Evolutionary conservation across 1,139 yeast genomes (phyloP).

Genomic region (Protomyces gravidus): DNA sequence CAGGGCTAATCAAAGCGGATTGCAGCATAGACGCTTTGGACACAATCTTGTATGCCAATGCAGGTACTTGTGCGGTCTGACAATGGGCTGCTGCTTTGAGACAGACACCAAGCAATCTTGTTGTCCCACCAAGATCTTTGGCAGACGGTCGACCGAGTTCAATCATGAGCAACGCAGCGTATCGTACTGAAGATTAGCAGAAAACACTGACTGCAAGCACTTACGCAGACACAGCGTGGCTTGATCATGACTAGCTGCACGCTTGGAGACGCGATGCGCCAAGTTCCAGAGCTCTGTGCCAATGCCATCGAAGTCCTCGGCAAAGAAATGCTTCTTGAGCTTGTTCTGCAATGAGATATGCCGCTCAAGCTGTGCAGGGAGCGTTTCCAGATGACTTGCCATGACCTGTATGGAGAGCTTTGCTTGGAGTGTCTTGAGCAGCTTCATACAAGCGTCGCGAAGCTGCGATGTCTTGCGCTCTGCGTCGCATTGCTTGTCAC

Average conservation of each 20-base stretch:
- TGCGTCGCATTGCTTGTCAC: neutral
- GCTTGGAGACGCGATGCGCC: slow-evolving; percentile 1
- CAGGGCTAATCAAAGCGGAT: neutral
- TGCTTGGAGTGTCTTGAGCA: neutral
- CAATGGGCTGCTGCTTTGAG: slow-evolving; percentile 11
- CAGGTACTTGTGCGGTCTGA: neutral
- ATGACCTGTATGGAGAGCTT: neutral
- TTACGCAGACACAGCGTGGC: slow-evolving; percentile 9
- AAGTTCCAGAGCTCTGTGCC: slow-evolving; percentile 22
- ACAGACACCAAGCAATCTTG: slow-evolving; percentile 1
- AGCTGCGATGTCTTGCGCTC: neutral
- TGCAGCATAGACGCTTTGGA: slow-evolving; percentile 7
- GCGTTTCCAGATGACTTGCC: slow-evolving; percentile 4
- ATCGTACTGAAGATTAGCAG: slow-evolving; percentile 7
- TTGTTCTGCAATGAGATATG: slow-evolving; percentile 9
- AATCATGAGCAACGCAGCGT: slow-evolving; percentile 7
- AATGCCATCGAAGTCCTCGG: slow-evolving; percentile 16
- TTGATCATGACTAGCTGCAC: neutral
- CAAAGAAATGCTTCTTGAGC: slow-evolving; percentile 6
- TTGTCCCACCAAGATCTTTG: neutral
- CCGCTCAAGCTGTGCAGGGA: slow-evolving; percentile 17
- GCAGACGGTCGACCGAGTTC: slow-evolving; percentile 8
- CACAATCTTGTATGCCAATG: slow-evolving; percentile 11
- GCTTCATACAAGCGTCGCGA: neutral
- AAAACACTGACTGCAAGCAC: neutral